Conservation (phyloP, 306 rosid species). For the Rosa chinensis region DNA sequence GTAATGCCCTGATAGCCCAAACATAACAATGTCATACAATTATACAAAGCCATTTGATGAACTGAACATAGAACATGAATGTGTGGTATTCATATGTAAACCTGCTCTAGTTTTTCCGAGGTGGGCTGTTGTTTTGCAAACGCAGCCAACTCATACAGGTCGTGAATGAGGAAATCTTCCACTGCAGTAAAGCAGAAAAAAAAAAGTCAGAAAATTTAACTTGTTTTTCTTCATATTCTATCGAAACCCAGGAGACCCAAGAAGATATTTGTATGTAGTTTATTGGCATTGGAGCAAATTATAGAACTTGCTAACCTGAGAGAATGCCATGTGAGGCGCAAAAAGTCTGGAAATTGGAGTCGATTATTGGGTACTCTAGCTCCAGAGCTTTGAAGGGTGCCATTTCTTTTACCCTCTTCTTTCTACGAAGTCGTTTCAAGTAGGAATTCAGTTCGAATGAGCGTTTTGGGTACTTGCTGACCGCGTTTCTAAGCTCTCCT, state of each 20-base stretch:
- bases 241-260: neutral
- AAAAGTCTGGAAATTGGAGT: constrained; percentile 42
- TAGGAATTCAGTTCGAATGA: neutral
- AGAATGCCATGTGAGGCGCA: constrained; percentile 44
- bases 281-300: neutral
- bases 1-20: constrained; percentile 43
- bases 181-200: constrained; percentile 31
- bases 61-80: neutral
- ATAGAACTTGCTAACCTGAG: constrained; percentile 30
- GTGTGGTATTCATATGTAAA: constrained; percentile 14
- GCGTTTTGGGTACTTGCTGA: neutral
- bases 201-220: neutral
- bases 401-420: constrained; percentile 26
- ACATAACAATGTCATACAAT: neutral
- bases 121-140: constrained; percentile 37
- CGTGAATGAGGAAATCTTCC: constrained; percentile 74
- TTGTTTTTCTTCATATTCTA: neutral
- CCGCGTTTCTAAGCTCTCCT: neutral
- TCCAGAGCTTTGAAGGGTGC: constrained; percentile 52
- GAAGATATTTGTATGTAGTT: neutral
- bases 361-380: constrained; percentile 31
- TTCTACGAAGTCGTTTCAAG: neutral
- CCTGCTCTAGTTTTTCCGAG: constrained; percentile 47
- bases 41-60: neutral
- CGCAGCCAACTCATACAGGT: constrained; percentile 40